A percentile compares a stretch with the other conserved stretches of the same genome.
Evolutionary conservation across 257 asterid genomes (phyloP).

Genomic region (Salvia hispanica): DNA sequence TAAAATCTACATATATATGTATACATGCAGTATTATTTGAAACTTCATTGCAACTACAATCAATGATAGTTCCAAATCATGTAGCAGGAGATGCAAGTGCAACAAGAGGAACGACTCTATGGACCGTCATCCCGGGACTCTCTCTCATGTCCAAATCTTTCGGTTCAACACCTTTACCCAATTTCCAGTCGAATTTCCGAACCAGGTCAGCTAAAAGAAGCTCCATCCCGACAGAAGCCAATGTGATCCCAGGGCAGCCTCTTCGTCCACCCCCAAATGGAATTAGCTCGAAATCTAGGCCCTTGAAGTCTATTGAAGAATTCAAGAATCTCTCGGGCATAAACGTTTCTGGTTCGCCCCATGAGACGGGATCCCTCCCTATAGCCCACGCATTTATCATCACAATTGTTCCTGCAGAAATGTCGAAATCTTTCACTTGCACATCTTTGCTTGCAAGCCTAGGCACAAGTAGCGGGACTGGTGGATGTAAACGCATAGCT

Average conservation of each 20-base stretch:
- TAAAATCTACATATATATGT: too few species aligned
- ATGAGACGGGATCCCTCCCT: slow-evolving; percentile 25
- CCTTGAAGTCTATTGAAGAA: slow-evolving; percentile 33
- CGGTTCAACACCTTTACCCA: slow-evolving; percentile 26
- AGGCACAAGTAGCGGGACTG: slow-evolving; percentile 18
- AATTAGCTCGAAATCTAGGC: slow-evolving; percentile 40
- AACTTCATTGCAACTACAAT: too few species aligned
- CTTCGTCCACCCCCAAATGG: slow-evolving; percentile 56
- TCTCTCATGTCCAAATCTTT: slow-evolving; percentile 48
- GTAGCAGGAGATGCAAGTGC: not conserved
- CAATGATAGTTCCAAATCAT: too few species aligned
- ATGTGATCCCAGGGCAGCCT: slow-evolving; percentile 42
- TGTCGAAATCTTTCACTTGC: not conserved
- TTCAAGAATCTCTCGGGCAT: slow-evolving; percentile 38
- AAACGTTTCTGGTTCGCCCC: slow-evolving; percentile 39
- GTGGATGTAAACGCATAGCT: slow-evolving; percentile 16
- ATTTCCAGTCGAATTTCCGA: slow-evolving; percentile 39
- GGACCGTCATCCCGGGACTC: slow-evolving; percentile 31
- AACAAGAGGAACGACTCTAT: slow-evolving; percentile 34
- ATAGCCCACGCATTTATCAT: slow-evolving; percentile 36
- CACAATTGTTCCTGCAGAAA: slow-evolving; percentile 3
- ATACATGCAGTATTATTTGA: too few species aligned
- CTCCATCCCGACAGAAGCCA: slow-evolving; percentile 30
- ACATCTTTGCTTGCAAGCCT: slow-evolving; percentile 5
- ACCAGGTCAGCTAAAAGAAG: slow-evolving; percentile 41